Evolutionary conservation across 768 basidiomycete species (phyloP), one percentile per base, ranked within the genome.

Genomic region (Leccinum subgranulosum): DNA sequence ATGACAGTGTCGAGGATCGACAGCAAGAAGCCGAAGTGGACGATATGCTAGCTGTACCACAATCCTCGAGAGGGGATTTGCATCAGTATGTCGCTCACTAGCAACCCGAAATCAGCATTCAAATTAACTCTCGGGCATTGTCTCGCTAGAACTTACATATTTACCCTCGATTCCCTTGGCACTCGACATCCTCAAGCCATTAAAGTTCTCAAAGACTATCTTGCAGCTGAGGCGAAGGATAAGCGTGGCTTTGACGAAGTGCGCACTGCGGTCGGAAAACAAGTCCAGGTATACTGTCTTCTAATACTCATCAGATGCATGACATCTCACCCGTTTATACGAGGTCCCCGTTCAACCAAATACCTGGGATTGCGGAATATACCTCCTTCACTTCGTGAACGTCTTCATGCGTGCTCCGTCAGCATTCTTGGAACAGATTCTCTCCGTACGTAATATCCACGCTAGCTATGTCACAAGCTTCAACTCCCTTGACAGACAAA

Each of bases 291-390:
- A 63, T 39, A 77, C 72, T 12, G 2, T 59, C 29, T 28, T 51
- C 41, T 27, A 39, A 19, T 49, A 36, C 17, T 23, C 58, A 34
- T 47, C 25, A 48, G n/a, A 48, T 2, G 31, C 15, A 48, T 28
- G 23, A 21, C 45, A 36, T 47, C 33, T 56, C 21, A 69, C 29
- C 8, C 23, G 15, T 29, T 36, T 43, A 4, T 62, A 43, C 41
- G 19, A 96, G 92, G 92, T 94, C 4, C 96, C 96, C 4, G 76
- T 77, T 23, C 97, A 99, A 68, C 84, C 85, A 15, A 98, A 98
- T 68, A 91, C 78, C 61, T 91, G 87, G 66, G 95, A 98, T 70
- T 99, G 97, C 63, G 97, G 97, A 6, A 69, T 97, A 28, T 99
- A 92, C 70, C 79, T 98, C 12, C 76, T 98, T 11, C 94, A 98